phyloP scores from a whole-genome alignment of 2,329 filamentous ascomycete species.

The Mycosphaerella sp. region DNA sequence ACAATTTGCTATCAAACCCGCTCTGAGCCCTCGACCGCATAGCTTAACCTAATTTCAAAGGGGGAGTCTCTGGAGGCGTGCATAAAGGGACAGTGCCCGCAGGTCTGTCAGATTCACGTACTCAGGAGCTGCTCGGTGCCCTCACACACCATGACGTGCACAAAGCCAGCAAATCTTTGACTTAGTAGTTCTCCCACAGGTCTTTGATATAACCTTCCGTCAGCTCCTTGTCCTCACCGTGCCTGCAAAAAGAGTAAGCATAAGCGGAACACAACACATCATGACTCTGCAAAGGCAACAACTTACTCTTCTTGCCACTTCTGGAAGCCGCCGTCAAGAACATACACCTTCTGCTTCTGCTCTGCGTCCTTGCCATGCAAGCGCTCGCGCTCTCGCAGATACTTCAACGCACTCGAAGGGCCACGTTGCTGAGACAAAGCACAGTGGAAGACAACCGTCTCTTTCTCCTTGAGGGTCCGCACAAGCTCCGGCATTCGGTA shows the following conservation, averaged over 20 bases:
- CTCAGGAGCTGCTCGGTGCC: neutral
- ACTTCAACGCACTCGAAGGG: slow-evolving; percentile 73
- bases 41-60: no score
- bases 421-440: slow-evolving; percentile 86
- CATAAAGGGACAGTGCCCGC: no score
- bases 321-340: slow-evolving; percentile 78
- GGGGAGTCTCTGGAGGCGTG: no score
- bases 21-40: no score
- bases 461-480: slow-evolving; percentile 66
- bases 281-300: neutral
- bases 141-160: neutral
- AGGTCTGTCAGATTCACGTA: neutral
- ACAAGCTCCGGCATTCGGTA: slow-evolving; percentile 75
- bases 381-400: slow-evolving; percentile 64
- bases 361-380: slow-evolving; percentile 34
- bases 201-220: slow-evolving; percentile 82
- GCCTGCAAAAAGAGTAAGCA: slow-evolving; percentile 36
- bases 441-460: slow-evolving; percentile 91
- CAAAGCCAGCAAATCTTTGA: neutral
- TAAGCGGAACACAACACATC: no score
- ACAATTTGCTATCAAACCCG: no score
- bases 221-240: slow-evolving; percentile 68
- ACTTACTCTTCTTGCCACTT: slow-evolving; percentile 75
- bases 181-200: slow-evolving; percentile 57
- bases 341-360: slow-evolving; percentile 64